Base-by-base conservation (phyloP, 139 green algal species). In the Tetradesmus obliquus region DNA sequence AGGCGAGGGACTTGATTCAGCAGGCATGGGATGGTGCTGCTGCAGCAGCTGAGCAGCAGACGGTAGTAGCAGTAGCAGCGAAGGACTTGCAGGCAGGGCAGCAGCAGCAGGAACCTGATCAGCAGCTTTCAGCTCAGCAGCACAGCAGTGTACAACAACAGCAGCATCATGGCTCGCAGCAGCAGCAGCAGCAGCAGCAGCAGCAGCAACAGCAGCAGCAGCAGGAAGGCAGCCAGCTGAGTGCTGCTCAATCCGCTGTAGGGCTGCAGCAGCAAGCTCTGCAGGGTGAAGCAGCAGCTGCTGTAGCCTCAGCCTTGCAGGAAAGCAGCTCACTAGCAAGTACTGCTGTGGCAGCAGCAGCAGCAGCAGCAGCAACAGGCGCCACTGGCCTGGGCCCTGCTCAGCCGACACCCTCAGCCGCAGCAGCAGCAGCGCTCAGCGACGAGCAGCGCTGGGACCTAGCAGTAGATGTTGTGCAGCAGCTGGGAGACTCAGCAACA, bases 1-100 rank as follows among this genome's bases (percentile, higher is more conserved):
- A 87, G 22, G 96, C 96, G 0, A 12, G 86, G 55, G 66, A 60
- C 1, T 87, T 92, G 0, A 85, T 96, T 4, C 5, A 92, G 90
- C 51, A 91, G 69, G 94, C 91, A 45, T 58, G 87, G 87, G 13
- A 20, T 54, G 17, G 2, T 6, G 87, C 87, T 54, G 87, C 87
- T 86, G 87, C n/a, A 53, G 8, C 20, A n/a, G 22, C n/a, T 55
- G 15, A 17, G 17, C 17, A 55, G 57, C 84, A 88, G 57, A 62
- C 66, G 74, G 51, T 22, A n/a, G 15, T 58, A 82, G 45, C 53
- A 60, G 86, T 69, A 60, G 22, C 87, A 79, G 66, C 66, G 55
- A 9, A 82, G 24, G 74, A 22, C 1, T 1, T 54, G 24, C 74
- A 82, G 7, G 60, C 66, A 66, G 15, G 32, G 2, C 58, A 88